Evolutionary conservation across 2,329 filamentous ascomycete genomes (phyloP), one percentile per base, ranked within the genome.

Genomic region (Thelonectria rubi): DNA sequence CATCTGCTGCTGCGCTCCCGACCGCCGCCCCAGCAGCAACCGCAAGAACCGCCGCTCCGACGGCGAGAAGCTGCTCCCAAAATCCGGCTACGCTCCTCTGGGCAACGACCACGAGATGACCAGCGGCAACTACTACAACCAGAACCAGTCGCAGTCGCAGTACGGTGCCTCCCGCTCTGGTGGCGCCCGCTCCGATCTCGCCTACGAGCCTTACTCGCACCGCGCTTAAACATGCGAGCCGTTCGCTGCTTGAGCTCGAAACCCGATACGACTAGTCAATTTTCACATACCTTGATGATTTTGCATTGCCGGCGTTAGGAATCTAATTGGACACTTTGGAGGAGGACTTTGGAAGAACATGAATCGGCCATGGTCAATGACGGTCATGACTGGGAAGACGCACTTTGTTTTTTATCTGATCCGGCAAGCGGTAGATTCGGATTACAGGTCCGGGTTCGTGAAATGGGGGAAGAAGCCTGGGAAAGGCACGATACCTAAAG

Each of bases 1-100:
- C 77, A 86, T 91, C 72, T 98, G 94, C 89, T 98, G 94, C 55
- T 73, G 71, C 69, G 92, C 92, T 70, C 77, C 77, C 14, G 77
- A 79, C 58, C 65, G 63, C 57, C 67, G 70, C 64, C 65, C 65
- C 60, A 65, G 70, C 60, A 65, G 67, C 67, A 77, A 75, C 69
- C 76, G 75, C 64, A 74, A 73, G 71, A 72, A 74, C 65, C 66
- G 68, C 64, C 65, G 70, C 55, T 69, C 68, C 49, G 80, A 83
- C 62, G 74, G 72, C 74, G 85, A 87, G 80, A 86, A 87, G 80
- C 76, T 82, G 48, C 70, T 82, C 10, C 76, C 80, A n/a, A 67
- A 77, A 48, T 69, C 78, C 55, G 75, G 77, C 52, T 82, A 81
- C 62, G 76, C 75, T 37, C 75, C 77, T 60, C 69, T 78, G 18